Conservation (phyloP, 2,329 filamentous ascomycete genomes). For the Pestalotiopsis sp. region DNA sequence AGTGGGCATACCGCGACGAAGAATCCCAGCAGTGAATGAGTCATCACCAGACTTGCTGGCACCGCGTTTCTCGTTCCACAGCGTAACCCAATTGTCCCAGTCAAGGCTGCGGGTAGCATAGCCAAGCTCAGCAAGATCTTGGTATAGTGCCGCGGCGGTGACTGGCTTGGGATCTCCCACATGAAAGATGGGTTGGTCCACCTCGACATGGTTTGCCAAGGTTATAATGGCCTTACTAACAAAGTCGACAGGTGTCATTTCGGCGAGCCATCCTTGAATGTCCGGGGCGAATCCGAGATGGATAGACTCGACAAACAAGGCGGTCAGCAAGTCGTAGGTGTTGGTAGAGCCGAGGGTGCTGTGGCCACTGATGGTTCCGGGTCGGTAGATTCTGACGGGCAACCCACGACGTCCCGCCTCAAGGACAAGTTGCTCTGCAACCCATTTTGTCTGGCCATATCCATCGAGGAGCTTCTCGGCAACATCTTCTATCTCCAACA, state of each 20-base stretch:
- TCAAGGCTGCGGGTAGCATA: slow-evolving; percentile 68
- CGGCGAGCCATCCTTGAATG: slow-evolving; percentile 74
- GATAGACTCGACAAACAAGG: slow-evolving; percentile 76
- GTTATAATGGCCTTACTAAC: slow-evolving; percentile 75
- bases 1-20: slow-evolving; percentile 79
- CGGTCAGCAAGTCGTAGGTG: slow-evolving; percentile 76
- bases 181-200: slow-evolving; percentile 70
- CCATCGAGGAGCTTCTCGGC: slow-evolving; percentile 71
- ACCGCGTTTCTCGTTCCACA: slow-evolving; percentile 74
- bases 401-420: slow-evolving; percentile 71
- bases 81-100: slow-evolving; percentile 74
- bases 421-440: slow-evolving; percentile 73
- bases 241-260: slow-evolving; percentile 86
- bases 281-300: slow-evolving; percentile 71
- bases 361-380: slow-evolving; percentile 79
- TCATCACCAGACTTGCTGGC: slow-evolving; percentile 67
- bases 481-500: slow-evolving; percentile 69
- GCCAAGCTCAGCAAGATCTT: slow-evolving; percentile 65
- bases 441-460: slow-evolving; percentile 83
- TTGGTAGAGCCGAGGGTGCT: slow-evolving; percentile 76
- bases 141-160: slow-evolving; percentile 67
- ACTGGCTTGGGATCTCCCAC: slow-evolving; percentile 74
- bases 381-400: slow-evolving; percentile 71
- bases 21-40: slow-evolving; percentile 77
- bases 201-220: slow-evolving; percentile 65